Evolutionary conservation across 208 protist species (phyloP).

Genomic region (Borovskyia barvae): DNA sequence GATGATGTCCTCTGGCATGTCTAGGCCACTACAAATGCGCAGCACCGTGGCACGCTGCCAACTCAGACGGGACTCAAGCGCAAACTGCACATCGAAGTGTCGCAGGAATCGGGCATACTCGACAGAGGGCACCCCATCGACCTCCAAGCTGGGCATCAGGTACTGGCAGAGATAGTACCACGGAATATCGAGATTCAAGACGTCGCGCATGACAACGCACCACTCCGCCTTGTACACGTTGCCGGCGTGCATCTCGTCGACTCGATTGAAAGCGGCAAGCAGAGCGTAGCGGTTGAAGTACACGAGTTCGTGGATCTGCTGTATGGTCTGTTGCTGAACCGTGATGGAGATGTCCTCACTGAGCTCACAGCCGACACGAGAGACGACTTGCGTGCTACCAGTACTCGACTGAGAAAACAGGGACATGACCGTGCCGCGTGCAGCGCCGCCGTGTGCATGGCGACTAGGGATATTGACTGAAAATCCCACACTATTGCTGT

Average conservation of each 20-base stretch:
- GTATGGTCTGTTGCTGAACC: constrained; percentile 48
- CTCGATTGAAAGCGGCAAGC: constrained; percentile 67
- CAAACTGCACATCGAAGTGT: constrained; percentile 59
- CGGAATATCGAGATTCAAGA: constrained; percentile 72
- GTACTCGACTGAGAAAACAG: constrained; percentile 1
- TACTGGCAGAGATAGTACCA: constrained; percentile 87
- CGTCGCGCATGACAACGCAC: constrained; percentile 66
- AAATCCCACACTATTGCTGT: background rate
- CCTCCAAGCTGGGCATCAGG: constrained; percentile 43
- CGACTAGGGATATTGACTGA: too few relatives aligned
- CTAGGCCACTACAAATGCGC: constrained; percentile 51
- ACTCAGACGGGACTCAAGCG: constrained; percentile 33
- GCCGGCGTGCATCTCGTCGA: constrained; percentile 63
- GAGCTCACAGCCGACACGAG: constrained; percentile 1
- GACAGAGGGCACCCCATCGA: constrained; percentile 67
- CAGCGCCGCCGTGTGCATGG: background rate
- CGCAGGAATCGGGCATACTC: constrained; percentile 78
- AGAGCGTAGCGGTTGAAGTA: constrained; percentile 75
- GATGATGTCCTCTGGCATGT: constrained; percentile 74
- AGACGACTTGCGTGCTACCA: background rate
- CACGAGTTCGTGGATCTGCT: constrained; percentile 65
- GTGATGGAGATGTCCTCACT: constrained; percentile 29
- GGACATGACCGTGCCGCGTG: constrained; percentile 1
- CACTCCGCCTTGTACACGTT: constrained; percentile 87
- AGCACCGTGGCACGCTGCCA: constrained; percentile 47